Evolutionary conservation across 2,329 filamentous ascomycete species (phyloP), one percentile per base, ranked within the genome.

Genomic region (Whalleya microplaca): DNA sequence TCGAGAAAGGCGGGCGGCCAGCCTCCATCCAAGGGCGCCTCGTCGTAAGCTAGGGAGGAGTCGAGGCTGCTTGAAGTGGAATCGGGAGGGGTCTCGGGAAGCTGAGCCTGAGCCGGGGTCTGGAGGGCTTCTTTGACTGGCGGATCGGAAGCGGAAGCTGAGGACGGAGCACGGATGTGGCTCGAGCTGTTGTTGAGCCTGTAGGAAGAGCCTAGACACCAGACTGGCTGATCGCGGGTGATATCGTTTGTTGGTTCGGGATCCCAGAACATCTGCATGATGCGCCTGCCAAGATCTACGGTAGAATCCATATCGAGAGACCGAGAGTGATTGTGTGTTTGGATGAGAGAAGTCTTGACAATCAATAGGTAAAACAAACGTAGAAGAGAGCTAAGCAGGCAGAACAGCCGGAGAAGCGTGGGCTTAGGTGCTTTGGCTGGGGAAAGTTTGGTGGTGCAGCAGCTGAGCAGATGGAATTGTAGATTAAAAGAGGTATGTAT

Each of bases 221-320:
- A 98, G 60, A 96, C 90, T 12, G 90, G 85, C 32, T 84, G 80
- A 61, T 87, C 81, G 40, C 83, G 80, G 56, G 77, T 72, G 55
- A 86, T 80, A 71, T 96, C 87, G 75, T 97, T 96, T 61, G 84
- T 85, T 5, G 92, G 93, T 62, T 93, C 87, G 0, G 92, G 92
- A 66, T 97, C 93, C 89, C 92, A 96, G 69, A 98, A 88, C 77
- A 91, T 92, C 75, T 94, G 90, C 58, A 97, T 88, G 66, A 97
- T 86, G 62, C 90, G 89, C 65, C 90, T 88, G 65, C 90, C 85
- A 58, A 96, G 78, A 69, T 96, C 91, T 53, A 90, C 84, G 55
- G 83, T 86, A 18, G 68, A 63, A 44, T 71, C 70, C 70, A 73
- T 72, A 27, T 44, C 59, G 57, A 21, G 27, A 44, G 44, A 51